Evolutionary conservation across 2,329 filamentous ascomycete genomes (phyloP).

Genomic region (Bretziella fagacearum): DNA sequence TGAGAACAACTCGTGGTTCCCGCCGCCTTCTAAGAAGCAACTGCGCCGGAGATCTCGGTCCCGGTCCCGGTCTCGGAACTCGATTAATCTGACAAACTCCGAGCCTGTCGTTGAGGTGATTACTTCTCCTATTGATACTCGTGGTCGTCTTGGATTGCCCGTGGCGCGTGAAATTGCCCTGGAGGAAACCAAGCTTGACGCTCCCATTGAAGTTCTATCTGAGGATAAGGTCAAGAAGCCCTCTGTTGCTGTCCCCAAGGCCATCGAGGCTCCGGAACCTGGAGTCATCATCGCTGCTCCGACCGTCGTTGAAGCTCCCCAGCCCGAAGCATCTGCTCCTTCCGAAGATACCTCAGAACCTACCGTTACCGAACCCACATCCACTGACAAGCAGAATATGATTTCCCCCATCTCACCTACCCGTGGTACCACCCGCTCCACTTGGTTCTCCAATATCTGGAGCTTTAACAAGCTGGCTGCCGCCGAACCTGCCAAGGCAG

Average conservation of each 20-base stretch:
- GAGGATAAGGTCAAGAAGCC: background rate
- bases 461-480: background rate
- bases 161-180: background rate
- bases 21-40: constrained; percentile 6
- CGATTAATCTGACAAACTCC: background rate
- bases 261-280: background rate
- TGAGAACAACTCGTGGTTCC: constrained; percentile 12
- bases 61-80: constrained; percentile 4
- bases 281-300: background rate
- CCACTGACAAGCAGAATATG: background rate
- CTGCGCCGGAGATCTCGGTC: constrained; percentile 6
- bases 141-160: constrained; percentile 8
- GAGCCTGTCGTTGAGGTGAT: background rate
- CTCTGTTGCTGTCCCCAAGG: background rate
- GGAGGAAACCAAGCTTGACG: background rate
- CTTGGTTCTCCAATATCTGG: background rate
- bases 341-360: background rate
- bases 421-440: background rate
- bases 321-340: background rate
- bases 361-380: background rate
- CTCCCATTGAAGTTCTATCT: background rate
- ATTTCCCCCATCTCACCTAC: constrained; percentile 4
- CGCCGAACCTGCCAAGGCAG: background rate
- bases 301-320: background rate
- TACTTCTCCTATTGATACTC: constrained; percentile 9